Evolutionary conservation across 805 yeast species (phyloP), one percentile per base, ranked within the genome.

Genomic region (Candida sanyiensis): DNA sequence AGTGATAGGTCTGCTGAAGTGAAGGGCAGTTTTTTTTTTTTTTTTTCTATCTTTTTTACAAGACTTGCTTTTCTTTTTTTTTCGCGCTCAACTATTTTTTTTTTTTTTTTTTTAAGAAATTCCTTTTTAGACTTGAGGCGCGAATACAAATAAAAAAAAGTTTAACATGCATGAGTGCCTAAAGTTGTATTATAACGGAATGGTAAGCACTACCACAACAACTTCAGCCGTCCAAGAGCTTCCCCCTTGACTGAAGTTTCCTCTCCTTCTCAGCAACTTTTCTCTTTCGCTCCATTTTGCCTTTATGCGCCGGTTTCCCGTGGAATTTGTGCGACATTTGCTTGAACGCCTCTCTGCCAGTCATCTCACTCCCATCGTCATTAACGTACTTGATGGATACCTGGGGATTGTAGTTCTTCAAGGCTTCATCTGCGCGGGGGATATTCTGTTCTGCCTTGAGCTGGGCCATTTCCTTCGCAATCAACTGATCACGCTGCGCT

Each of bases 261-360:
- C 40, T 24, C 39, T 51, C 54, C 17, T 51, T 47, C n/a, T 48
- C 47, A 12, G 45, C 31, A 24, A 38, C 43, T 33, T 50, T 51
- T 37, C 37, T 12, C 33, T 45, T 48, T 38, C 54, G 53, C 4
- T 40, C 50, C 13, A 45, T 34, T 32, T 55, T 55, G 29, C 40
- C 42, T 42, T 51, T 48, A 17, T 44, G 47, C 17, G 44, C 48
- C 4, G 46, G 54, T 25, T 56, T 54, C 2, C 83, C 84, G 52
- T 78, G 84, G 57, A 76, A 78, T 47, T 73, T 69, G 40, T 76
- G 82, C 5, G 81, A 75, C 35, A 77, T 51, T 40, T 70, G 70
- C 54, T 78, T 78, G 59, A 66, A 78, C 4, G 85, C 84, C 45
- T 73, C 73, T 48, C 76, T 77, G 5, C 69, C 64, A 33, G 57